Base-by-base conservation (phyloP, 2,329 filamentous ascomycete genomes). In the Colletotrichum graminicola region DNA sequence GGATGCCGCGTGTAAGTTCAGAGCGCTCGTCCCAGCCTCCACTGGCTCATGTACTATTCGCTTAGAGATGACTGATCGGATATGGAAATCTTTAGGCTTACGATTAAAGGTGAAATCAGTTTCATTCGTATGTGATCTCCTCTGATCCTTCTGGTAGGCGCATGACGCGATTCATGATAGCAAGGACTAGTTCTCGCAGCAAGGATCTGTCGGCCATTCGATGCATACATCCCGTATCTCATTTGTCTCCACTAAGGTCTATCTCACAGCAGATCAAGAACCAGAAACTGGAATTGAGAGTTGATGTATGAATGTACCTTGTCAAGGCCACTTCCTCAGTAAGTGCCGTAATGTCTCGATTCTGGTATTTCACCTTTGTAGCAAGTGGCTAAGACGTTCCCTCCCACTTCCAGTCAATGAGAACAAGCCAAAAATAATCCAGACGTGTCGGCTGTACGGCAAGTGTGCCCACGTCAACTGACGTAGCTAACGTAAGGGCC, bases 361-460 rank as follows among this genome's bases (percentile, higher is more conserved):
- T 55, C 12, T 6, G 18, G 14, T 16, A 23, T 21, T n/a, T n/a
- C 21, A 10, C n/a, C n/a, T 45, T n/a, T 23, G n/a, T 6, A 14
- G 39, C 3, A 10, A 29, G 16, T 41, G 32, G 60, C 47, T 41
- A 18, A 29, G 43, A 21, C n/a, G 11, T 4, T 41, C 0, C 16
- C 23, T 18, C 60, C 60, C 60, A 52, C 60, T 39, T 62, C 60
- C 47, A 34, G 23, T n/a, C 7, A 16, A 52, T 21, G 32, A 16
- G 34, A 41, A 41, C 34, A 29, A 29, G 32, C 34, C 6, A 10
- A 52, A 26, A 14, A 52, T 41, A 41, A 41, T n/a, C 60, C 51
- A 52, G 32, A 62, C 34, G 60, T 63, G 26, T 55, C 61, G 61
- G 61, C 61, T 63, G 49, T n/a, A 63, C 61, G 61, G 61, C 61